Evolutionary conservation across 2,329 filamentous ascomycete species (phyloP).

Genomic region (Knoxdaviesia capensis): DNA sequence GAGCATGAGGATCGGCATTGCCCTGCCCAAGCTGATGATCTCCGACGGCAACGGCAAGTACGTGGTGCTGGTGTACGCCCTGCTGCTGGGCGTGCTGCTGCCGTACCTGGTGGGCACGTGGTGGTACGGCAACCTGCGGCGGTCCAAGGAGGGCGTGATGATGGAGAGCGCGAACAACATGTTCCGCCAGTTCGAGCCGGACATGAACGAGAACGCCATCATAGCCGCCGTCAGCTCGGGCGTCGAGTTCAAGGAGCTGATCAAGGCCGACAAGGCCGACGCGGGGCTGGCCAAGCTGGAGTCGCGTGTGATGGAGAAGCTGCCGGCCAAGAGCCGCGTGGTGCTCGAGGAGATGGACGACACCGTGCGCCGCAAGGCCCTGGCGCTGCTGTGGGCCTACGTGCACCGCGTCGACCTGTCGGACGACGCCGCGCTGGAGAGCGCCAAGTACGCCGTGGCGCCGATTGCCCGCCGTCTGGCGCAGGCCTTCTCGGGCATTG

Average conservation of each 20-base stretch:
- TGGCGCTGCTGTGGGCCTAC: slow-evolving; percentile 89
- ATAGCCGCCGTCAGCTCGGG: slow-evolving; percentile 67
- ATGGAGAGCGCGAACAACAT: slow-evolving; percentile 88
- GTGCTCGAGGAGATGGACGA: slow-evolving; percentile 66
- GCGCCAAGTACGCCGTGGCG: slow-evolving; percentile 75
- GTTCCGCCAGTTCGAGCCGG: slow-evolving; percentile 81
- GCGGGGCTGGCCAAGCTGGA: slow-evolving; percentile 68
- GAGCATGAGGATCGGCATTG: slow-evolving; percentile 93
- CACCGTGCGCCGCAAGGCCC: slow-evolving; percentile 60
- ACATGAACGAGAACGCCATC: slow-evolving; percentile 61
- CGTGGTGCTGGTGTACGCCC: slow-evolving; percentile 73
- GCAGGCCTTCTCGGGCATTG: slow-evolving; percentile 70
- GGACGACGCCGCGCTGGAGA: slow-evolving; percentile 59
- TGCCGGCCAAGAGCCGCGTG: slow-evolving; percentile 49
- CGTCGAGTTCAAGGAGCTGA: slow-evolving; percentile 60
- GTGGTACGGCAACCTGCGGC: slow-evolving; percentile 94
- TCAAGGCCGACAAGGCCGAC: slow-evolving; percentile 64
- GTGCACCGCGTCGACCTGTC: slow-evolving; percentile 73
- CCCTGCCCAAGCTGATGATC: slow-evolving; percentile 79
- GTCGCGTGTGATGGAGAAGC: slow-evolving; percentile 50
- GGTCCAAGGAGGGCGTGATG: slow-evolving; percentile 83
- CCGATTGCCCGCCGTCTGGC: slow-evolving; percentile 72
- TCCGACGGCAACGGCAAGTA: slow-evolving; percentile 92
- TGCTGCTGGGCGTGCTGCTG: slow-evolving; percentile 71
- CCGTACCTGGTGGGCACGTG: slow-evolving; percentile 89